These are phyloP conservation scores for Chytriomyces hyalinus DNA, from an alignment of 192 early-diverging fungal genomes.

Conservation along the genomic window DNA sequence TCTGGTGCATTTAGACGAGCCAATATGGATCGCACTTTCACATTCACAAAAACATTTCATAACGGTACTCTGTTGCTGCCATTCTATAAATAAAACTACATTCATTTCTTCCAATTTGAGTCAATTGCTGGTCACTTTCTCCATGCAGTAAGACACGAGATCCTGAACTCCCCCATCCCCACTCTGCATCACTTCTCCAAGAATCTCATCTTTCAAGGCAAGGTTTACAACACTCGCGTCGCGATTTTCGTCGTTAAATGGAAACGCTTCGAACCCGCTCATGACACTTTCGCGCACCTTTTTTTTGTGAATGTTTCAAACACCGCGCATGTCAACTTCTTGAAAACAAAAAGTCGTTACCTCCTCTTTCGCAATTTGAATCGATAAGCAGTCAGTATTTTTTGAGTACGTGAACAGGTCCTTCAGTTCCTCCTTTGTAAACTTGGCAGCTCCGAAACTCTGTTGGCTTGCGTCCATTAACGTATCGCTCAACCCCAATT, in stretches of 20 bases:
- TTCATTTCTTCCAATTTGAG: too few relatives aligned
- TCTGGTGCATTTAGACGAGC: too few relatives aligned
- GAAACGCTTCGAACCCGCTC: slow-evolving; percentile 5
- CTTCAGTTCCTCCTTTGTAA: slow-evolving; percentile 58
- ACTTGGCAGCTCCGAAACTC: slow-evolving; percentile 53
- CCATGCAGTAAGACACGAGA: background rate
- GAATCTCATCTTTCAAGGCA: background rate
- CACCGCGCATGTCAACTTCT: too few relatives aligned
- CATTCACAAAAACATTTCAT: too few relatives aligned
- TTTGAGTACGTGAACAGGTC: slow-evolving; percentile 64
- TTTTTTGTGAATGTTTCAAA: background rate
- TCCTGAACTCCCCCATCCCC: background rate
- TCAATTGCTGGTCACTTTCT: background rate
- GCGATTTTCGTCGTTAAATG: background rate
- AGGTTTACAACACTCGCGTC: background rate
- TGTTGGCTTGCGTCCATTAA: slow-evolving; percentile 55
- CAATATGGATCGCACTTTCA: too few relatives aligned
- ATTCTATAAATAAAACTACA: too few relatives aligned
- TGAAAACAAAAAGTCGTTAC: background rate
- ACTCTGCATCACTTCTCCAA: background rate
- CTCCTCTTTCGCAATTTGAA: background rate
- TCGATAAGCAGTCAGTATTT: slow-evolving; percentile 51
- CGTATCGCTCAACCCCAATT: slow-evolving; percentile 60
- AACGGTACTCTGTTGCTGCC: too few relatives aligned
- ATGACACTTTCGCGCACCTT: slow-evolving; percentile 16